A percentile compares a stretch with the other conserved stretches of the same genome.
phyloP scores from a whole-genome alignment of 495 filamentous ascomycete genomes.

The Pyrenopolyporus hunteri region DNA sequence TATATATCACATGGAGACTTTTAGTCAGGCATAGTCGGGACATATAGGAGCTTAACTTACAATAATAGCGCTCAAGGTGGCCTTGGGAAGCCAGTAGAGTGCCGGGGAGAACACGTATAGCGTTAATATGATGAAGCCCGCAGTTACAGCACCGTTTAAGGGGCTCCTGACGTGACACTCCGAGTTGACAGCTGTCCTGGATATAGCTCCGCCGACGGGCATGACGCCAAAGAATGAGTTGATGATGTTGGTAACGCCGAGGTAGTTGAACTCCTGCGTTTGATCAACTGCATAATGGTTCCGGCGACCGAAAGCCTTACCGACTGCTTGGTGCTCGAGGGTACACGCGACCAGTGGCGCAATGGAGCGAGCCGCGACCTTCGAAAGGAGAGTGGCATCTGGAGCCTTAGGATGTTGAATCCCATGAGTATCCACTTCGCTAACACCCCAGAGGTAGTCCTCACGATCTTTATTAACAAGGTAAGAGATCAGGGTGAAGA shows the following conservation, averaged over 20 bases:
- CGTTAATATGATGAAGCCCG: constrained; percentile 54
- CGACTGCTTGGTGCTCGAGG: constrained; percentile 58
- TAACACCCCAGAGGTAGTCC: constrained; percentile 48
- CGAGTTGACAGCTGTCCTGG: constrained; percentile 58
- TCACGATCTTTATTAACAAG: constrained; percentile 53
- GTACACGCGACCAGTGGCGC: constrained; percentile 53
- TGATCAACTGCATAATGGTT: constrained; percentile 57
- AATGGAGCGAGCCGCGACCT: constrained; percentile 48
- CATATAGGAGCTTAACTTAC: constrained; percentile 16
- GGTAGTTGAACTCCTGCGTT: constrained; percentile 56
- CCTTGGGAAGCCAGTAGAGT: constrained; percentile 59
- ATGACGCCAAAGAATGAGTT: constrained; percentile 58
- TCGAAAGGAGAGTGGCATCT: constrained; percentile 41
- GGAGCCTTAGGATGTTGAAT: constrained; percentile 50
- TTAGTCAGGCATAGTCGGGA: neutral
- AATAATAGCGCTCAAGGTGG: constrained; percentile 55
- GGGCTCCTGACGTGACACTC: constrained; percentile 51
- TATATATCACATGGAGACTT: neutral
- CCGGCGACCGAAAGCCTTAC: constrained; percentile 52
- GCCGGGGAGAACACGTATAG: constrained; percentile 56
- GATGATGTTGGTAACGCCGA: constrained; percentile 55
- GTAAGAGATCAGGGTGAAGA: constrained; percentile 56
- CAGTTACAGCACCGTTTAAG: constrained; percentile 53
- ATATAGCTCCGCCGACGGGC: constrained; percentile 57
- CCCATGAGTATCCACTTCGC: constrained; percentile 51